A percentile compares a stretch with the other conserved stretches of the same genome.
Evolutionary conservation across 306 rosid species (phyloP).

Genomic region (Cucumis hystrix): DNA sequence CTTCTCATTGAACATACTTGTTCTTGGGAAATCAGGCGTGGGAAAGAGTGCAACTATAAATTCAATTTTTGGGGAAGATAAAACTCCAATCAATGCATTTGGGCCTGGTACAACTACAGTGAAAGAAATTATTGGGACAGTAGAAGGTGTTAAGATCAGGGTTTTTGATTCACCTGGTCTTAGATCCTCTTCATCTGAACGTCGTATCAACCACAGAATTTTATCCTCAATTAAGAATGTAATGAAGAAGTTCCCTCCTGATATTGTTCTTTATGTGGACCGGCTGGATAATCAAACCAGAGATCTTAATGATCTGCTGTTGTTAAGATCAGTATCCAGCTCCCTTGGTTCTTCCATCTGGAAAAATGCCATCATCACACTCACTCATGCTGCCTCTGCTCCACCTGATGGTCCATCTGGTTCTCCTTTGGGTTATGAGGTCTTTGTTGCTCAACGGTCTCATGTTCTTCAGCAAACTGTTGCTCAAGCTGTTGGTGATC

Average conservation of each 20-base stretch:
- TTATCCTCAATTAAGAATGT: slow-evolving; percentile 55
- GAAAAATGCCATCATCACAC: slow-evolving; percentile 64
- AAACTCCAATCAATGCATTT: slow-evolving; percentile 56
- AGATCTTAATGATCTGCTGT: slow-evolving; percentile 80
- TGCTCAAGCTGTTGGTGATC: slow-evolving; percentile 94
- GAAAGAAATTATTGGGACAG: slow-evolving; percentile 66
- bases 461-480: slow-evolving; percentile 84
- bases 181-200: slow-evolving; percentile 69
- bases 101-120: slow-evolving; percentile 72
- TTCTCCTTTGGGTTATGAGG: slow-evolving; percentile 75
- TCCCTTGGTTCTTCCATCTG: slow-evolving; percentile 69
- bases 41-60: slow-evolving; percentile 98
- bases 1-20: slow-evolving; percentile 69
- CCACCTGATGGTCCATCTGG: slow-evolving; percentile 99
- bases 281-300: slow-evolving; percentile 81
- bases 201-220: slow-evolving; percentile 43
- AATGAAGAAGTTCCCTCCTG: slow-evolving; percentile 71
- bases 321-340: slow-evolving; percentile 53
- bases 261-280: slow-evolving; percentile 86
- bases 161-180: slow-evolving; percentile 92
- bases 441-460: slow-evolving; percentile 84
- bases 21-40: slow-evolving; percentile 86
- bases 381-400: slow-evolving; percentile 91
- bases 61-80: slow-evolving; percentile 81
- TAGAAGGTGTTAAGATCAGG: slow-evolving; percentile 73